These are phyloP conservation scores for Pseudotsuga menziesii DNA, from an alignment of 75 land plant genomes.

Conservation along the genomic window DNA sequence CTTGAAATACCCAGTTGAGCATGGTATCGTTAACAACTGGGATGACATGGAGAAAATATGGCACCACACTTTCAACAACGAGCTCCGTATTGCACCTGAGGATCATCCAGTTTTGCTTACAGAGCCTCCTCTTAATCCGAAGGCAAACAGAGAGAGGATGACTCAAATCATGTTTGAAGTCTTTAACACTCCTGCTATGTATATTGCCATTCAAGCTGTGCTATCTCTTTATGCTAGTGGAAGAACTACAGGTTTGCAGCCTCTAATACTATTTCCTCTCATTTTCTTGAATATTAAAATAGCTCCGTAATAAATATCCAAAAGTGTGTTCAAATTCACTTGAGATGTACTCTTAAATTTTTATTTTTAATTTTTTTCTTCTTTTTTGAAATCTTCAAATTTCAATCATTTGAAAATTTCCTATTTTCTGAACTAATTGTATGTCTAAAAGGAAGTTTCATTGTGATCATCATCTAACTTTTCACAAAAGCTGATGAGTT, in stretches of 20 bases:
- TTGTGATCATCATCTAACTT: no score
- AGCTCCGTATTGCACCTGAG: conserved; percentile 69
- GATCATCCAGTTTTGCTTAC: conserved; percentile 69
- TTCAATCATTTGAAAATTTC: neutral
- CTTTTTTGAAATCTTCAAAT: neutral
- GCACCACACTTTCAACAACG: conserved; percentile 86
- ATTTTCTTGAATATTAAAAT: neutral
- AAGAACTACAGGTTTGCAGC: conserved; percentile 65
- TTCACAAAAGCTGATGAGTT: no score
- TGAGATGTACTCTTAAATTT: neutral
- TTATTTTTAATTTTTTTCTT: neutral
- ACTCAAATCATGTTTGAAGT: conserved; percentile 47
- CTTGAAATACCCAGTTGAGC: conserved; percentile 23
- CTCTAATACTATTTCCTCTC: neutral
- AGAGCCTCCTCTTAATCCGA: conserved; percentile 70
- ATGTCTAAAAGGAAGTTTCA: no score
- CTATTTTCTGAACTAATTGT: no score
- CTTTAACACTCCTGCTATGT: conserved; percentile 71
- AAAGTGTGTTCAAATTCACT: neutral
- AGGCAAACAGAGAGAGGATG: conserved; percentile 46
- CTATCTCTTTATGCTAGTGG: conserved; percentile 84
- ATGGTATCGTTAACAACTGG: conserved; percentile 58
- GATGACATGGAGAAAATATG: conserved; percentile 96
- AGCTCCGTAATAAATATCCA: neutral
- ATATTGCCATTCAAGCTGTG: conserved; percentile 79